phyloP scores from a whole-genome alignment of 208 protist genomes.

The Trypanosoma boissoni region DNA sequence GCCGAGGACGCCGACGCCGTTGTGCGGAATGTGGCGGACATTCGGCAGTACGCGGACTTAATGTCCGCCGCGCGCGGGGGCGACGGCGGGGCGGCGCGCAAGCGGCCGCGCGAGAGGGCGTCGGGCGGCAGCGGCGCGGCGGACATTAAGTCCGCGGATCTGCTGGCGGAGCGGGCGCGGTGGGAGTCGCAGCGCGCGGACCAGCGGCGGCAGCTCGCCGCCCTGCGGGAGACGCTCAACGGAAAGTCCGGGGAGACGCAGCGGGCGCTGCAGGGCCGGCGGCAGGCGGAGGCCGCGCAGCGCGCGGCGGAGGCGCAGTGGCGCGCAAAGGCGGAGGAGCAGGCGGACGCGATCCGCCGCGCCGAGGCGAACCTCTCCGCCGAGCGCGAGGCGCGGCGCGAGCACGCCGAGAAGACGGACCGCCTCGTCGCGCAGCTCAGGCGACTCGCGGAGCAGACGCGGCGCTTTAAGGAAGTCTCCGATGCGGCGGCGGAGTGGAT shows the following conservation, averaged over 20 bases:
- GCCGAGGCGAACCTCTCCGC: constrained; percentile 27
- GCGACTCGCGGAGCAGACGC: constrained; percentile 52
- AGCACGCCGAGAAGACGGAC: constrained; percentile 45
- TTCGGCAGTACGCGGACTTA: constrained; percentile 36
- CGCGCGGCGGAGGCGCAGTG: constrained; percentile 38
- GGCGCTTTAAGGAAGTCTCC: constrained; percentile 36
- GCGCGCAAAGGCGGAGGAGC: constrained; percentile 39
- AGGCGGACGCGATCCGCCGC: constrained; percentile 39
- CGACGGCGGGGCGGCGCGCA: constrained; percentile 5
- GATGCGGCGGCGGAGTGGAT: constrained; percentile 28
- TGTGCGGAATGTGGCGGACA: constrained; percentile 34
- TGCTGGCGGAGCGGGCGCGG: background rate
- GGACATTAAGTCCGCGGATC: constrained; percentile 5
- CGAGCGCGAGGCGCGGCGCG: constrained; percentile 33
- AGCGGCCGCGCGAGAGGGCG: constrained; percentile 5
- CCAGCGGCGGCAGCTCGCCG: constrained; percentile 35
- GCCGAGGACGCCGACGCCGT: constrained; percentile 38
- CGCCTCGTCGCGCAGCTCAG: constrained; percentile 32
- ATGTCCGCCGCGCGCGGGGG: constrained; percentile 5
- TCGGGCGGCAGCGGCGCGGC: constrained; percentile 22
- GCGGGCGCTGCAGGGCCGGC: constrained; percentile 38
- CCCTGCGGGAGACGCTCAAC: constrained; percentile 55
- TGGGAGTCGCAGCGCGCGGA: constrained; percentile 20
- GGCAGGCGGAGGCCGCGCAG: constrained; percentile 40
- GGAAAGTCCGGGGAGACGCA: constrained; percentile 59